Percentiles rank a stretch among this genome's conserved stretches.
Conservation (phyloP, 352 stramenopile species). For the Pythium brachiatum region DNA sequence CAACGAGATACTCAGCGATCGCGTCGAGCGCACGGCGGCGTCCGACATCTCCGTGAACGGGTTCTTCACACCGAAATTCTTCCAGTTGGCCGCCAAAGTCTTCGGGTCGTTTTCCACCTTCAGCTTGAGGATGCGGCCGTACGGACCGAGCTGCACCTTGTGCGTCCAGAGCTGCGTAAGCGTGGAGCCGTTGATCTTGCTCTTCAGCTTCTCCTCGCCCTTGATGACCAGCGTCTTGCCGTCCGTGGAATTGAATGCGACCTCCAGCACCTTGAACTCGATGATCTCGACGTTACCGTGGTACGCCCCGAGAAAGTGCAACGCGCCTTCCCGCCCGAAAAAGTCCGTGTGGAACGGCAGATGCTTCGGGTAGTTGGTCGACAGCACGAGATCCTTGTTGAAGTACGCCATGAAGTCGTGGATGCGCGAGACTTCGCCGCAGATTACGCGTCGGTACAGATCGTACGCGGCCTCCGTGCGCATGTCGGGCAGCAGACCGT, state of each 20-base stretch:
- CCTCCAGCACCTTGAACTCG: conserved; percentile 74
- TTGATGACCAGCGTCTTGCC: conserved; percentile 75
- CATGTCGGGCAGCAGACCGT: conserved; percentile 71
- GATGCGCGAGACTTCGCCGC: conserved; percentile 46
- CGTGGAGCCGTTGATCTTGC: conserved; percentile 67
- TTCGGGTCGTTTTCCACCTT: conserved; percentile 78
- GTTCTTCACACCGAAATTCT: conserved; percentile 76
- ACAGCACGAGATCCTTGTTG: conserved; percentile 89
- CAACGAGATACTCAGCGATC: conserved; percentile 84
- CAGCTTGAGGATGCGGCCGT: conserved; percentile 79
- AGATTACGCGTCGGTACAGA: conserved; percentile 63
- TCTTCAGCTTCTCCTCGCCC: conserved; percentile 79
- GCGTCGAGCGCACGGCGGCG: conserved; percentile 76
- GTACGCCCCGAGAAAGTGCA: conserved; percentile 77
- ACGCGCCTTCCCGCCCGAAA: conserved; percentile 78
- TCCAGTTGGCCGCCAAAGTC: conserved; percentile 68
- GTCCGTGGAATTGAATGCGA: conserved; percentile 46
- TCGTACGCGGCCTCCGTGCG: conserved; percentile 77
- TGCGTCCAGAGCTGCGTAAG: conserved; percentile 77
- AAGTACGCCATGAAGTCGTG: conserved; percentile 82
- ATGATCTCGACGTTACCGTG: conserved; percentile 76
- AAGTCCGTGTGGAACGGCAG: conserved; percentile 80
- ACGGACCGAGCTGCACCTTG: conserved; percentile 73
- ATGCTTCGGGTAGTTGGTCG: conserved; percentile 76
- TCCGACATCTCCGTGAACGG: conserved; percentile 78